A percentile compares a stretch with the other conserved stretches of the same genome.
Conservation (phyloP, 2,329 filamentous ascomycete species). For the Aquanectria penicillioides region DNA sequence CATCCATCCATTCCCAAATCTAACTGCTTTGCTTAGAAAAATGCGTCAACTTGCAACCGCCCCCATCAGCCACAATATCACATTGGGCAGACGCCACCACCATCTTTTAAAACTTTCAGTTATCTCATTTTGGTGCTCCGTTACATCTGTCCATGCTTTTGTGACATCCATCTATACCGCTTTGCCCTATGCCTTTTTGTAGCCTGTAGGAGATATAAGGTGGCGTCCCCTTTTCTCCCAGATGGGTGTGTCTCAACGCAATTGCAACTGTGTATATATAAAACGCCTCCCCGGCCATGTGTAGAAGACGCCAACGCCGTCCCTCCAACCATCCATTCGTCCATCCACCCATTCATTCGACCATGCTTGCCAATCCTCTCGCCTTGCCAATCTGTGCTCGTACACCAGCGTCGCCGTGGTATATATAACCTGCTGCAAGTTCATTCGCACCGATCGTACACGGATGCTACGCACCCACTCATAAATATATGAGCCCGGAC, state of each 20-base stretch:
- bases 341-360: conserved; percentile 32
- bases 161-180: conserved; percentile 41
- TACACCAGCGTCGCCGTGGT: conserved; percentile 29
- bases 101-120: conserved; percentile 37
- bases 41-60: neutral
- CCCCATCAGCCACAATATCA: neutral
- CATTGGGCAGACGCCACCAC: neutral
- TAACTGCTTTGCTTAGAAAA: too few species aligned
- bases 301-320: conserved; percentile 43
- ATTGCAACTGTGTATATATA: conserved; percentile 42
- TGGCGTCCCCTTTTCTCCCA: conserved; percentile 31
- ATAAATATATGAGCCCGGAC: conserved; percentile 29
- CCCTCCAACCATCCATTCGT: conserved; percentile 33
- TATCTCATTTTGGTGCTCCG: conserved; percentile 42
- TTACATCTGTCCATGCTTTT: conserved; percentile 43
- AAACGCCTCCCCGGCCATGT: conserved; percentile 42
- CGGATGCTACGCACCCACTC: conserved; percentile 35
- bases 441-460: conserved; percentile 37
- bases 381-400: conserved; percentile 37
- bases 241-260: conserved; percentile 38
- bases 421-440: conserved; percentile 33
- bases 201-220: conserved; percentile 37
- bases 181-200: conserved; percentile 36
- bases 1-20: neutral
- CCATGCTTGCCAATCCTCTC: conserved; percentile 21